Percentiles rank a stretch among this genome's conserved stretches.
Conservation (phyloP, 495 filamentous ascomycete genomes). For the Neurospora discreta region DNA sequence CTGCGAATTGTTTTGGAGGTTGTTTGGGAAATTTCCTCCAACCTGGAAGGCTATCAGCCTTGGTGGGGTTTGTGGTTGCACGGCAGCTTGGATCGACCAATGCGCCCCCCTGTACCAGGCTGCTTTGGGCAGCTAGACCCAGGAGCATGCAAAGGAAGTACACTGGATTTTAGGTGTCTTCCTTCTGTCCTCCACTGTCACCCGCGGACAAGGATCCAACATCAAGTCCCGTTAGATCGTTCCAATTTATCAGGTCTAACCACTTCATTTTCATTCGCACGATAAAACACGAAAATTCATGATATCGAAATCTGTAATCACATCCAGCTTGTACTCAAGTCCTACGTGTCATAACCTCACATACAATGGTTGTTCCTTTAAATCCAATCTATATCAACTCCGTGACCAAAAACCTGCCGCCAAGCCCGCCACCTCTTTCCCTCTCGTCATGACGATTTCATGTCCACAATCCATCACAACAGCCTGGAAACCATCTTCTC, state of each 20-base stretch:
- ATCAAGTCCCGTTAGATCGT: neutral
- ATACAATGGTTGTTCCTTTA: neutral
- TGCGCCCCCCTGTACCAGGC: neutral
- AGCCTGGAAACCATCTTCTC: constrained; percentile 34
- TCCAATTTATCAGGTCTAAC: neutral
- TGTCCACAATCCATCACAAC: constrained; percentile 37
- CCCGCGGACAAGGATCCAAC: neutral
- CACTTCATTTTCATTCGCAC: neutral
- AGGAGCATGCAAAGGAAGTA: neutral
- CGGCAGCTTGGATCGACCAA: neutral
- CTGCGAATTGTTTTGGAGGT: neutral
- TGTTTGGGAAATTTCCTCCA: constrained; percentile 9
- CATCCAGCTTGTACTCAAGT: neutral
- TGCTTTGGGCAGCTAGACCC: neutral
- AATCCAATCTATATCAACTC: neutral
- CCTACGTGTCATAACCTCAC: neutral
- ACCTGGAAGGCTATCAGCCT: constrained; percentile 5
- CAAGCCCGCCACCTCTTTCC: constrained; percentile 26
- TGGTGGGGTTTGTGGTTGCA: constrained; percentile 5
- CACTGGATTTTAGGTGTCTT: too few species aligned
- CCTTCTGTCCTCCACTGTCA: too few species aligned
- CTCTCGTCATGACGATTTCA: constrained; percentile 37
- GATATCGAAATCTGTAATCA: too few species aligned
- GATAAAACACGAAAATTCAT: neutral
- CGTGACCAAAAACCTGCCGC: constrained; percentile 30